Conservation (phyloP, 2,329 filamentous ascomycete species). For the Alternaria alternata region DNA sequence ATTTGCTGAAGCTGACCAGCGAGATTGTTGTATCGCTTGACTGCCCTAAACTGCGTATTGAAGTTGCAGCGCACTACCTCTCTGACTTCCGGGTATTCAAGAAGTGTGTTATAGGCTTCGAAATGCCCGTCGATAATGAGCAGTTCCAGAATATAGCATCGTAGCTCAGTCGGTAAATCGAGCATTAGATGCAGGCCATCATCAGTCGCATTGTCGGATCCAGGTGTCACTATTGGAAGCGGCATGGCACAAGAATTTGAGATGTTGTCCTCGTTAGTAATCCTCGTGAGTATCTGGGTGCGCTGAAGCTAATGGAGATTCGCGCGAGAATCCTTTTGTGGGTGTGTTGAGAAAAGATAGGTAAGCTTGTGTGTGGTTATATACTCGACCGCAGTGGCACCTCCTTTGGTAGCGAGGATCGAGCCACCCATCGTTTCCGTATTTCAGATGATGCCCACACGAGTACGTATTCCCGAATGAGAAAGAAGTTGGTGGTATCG, state of each 20-base stretch:
- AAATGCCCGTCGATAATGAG: neutral
- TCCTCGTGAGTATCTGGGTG: neutral
- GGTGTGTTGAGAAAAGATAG: neutral
- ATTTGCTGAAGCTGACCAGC: slow-evolving; percentile 8
- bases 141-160: neutral
- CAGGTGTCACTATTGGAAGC: neutral
- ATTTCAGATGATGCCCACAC: neutral
- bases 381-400: neutral
- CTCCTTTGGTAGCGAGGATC: neutral
- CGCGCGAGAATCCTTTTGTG: neutral
- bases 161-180: neutral
- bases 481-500: too few species aligned
- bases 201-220: neutral
- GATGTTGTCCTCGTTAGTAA: neutral
- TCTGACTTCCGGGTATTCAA: slow-evolving; percentile 1
- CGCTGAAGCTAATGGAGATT: fast-evolving
- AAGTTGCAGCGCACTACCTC: slow-evolving; percentile 11
- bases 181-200: neutral
- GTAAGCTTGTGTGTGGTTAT: neutral
- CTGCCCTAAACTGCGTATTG: neutral
- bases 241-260: neutral
- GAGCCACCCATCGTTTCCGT: neutral
- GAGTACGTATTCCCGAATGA: too few species aligned
- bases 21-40: neutral
- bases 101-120: neutral